A percentile compares a stretch with the other conserved stretches of the same genome.
phyloP scores from a whole-genome alignment of 805 yeast species.

The Aciculoconidium aculeatum region DNA sequence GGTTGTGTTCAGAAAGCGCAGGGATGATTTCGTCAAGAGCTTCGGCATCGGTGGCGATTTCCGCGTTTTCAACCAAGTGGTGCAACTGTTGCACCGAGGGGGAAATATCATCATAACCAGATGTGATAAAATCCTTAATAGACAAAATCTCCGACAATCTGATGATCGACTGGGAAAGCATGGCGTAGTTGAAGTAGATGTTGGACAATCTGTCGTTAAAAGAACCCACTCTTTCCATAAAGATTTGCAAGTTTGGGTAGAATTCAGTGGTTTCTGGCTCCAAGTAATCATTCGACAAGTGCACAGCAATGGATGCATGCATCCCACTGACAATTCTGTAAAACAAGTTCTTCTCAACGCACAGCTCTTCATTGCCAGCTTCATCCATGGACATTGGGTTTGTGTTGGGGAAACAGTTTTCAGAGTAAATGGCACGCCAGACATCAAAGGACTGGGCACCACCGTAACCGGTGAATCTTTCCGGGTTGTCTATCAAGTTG shows the following conservation, averaged over 20 bases:
- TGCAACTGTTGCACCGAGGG: constrained; percentile 19
- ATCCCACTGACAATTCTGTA: constrained; percentile 84
- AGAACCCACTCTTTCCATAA: constrained; percentile 85
- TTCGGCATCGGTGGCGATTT: constrained; percentile 20
- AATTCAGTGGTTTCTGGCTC: constrained; percentile 64
- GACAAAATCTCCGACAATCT: constrained; percentile 40
- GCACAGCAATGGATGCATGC: constrained; percentile 95
- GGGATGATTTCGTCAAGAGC: constrained; percentile 30
- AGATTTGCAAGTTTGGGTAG: constrained; percentile 76
- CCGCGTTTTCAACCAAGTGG: constrained; percentile 44
- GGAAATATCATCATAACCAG: constrained; percentile 16
- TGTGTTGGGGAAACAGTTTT: constrained; percentile 73
- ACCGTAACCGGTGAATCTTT: constrained; percentile 92
- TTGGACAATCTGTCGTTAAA: constrained; percentile 86
- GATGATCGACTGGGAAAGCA: constrained; percentile 74
- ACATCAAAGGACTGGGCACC: constrained; percentile 89
- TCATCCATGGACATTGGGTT: constrained; percentile 31
- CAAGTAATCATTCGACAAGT: constrained; percentile 74
- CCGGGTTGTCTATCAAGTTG: constrained; percentile 83
- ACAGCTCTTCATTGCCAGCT: constrained; percentile 39
- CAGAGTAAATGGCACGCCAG: constrained; percentile 89
- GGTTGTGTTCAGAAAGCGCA: constrained; percentile 35
- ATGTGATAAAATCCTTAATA: constrained; percentile 20
- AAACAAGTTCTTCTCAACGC: constrained; percentile 83
- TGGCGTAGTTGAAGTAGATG: constrained; percentile 86